Base-by-base conservation (phyloP, 176 grass and related monocot genomes). In the Leersia perrieri region DNA sequence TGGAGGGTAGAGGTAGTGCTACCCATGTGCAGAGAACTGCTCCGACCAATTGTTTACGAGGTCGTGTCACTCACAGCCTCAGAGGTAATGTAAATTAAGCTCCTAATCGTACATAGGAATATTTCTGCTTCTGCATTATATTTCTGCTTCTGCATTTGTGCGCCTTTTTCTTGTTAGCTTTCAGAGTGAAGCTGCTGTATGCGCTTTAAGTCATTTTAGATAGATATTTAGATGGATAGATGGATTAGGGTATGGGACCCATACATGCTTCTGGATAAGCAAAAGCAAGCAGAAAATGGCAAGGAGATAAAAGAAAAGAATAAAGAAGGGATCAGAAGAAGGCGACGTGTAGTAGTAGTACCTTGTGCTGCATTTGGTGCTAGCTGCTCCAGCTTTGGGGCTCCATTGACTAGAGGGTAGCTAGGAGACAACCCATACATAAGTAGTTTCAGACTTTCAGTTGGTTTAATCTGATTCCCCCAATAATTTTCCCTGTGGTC, bases 1-100 rank as follows among this genome's bases (percentile, higher is more conserved):
- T 4, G 58, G 74, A 11, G 41, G 39, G 73, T 5, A 8, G 73
- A 53, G 38, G 55, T 75, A 38, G 82, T 74, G 33, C 47, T 44
- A 33, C 80, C 34, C 86, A 88, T 88, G 86, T 68, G 86, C 80
- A 1, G 9, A 13, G 31, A 65, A 6, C 83, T 33, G 18, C 41
- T 10, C 42, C 3, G 11, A n/a, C 74, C 68, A 60, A 83, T 83
- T 5, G 74, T 18, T 1, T 1, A 6, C 67, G 0, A 45, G 16
- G 1, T 3, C 85, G 73, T 77, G 79, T 49, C 78, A 8, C 5
- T 25, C 13, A 58, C 53, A 11, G 18, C 4, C 5, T 58, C n/a
- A 58, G 22, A 11, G 18, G 10, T 18, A 10, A 23, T 58, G 72
- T 38, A 28, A 28, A 53, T 53, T 53, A 53, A 2, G 5, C 8